Conservation (phyloP, 2,329 filamentous ascomycete genomes). For the Aspergillus costaricaensis region DNA sequence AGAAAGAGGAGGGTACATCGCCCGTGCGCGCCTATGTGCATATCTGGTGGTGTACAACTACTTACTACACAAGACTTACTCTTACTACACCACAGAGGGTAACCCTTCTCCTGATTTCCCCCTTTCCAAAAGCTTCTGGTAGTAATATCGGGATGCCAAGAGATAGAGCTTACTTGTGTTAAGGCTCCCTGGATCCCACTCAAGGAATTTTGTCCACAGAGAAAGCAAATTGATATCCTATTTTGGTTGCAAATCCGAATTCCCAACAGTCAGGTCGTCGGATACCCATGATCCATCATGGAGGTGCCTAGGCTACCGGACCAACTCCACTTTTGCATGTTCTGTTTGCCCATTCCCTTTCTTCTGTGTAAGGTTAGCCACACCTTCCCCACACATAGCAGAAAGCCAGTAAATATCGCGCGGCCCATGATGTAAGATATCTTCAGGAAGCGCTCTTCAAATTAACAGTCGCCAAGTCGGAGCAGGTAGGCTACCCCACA, state of each 20-base stretch:
- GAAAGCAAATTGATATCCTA: not conserved
- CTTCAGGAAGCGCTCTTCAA: not conserved
- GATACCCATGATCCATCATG: not conserved
- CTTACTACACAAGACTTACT: not conserved
- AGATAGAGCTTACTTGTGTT: constrained; percentile 1
- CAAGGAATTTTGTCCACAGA: not conserved
- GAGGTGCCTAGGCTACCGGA: not conserved
- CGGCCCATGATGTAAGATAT: constrained; percentile 2
- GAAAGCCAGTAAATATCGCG: not conserved
- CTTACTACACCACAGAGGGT: not conserved
- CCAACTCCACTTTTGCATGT: not conserved
- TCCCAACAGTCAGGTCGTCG: not conserved
- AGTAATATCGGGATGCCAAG: not conserved
- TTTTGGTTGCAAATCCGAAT: not conserved
- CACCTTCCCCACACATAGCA: not conserved
- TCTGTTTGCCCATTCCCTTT: not conserved
- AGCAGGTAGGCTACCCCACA: not conserved
- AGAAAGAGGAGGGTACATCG: not conserved
- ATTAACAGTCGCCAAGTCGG: not conserved
- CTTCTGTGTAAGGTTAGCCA: constrained; percentile 1
- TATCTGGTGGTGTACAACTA: not conserved
- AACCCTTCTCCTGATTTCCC: not conserved
- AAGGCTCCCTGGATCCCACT: not conserved
- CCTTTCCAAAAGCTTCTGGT: not conserved
- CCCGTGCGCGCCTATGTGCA: not conserved